Evolutionary conservation across 2,329 filamentous ascomycete species (phyloP), one percentile per base, ranked within the genome.

Genomic region (Periconia digitata): DNA sequence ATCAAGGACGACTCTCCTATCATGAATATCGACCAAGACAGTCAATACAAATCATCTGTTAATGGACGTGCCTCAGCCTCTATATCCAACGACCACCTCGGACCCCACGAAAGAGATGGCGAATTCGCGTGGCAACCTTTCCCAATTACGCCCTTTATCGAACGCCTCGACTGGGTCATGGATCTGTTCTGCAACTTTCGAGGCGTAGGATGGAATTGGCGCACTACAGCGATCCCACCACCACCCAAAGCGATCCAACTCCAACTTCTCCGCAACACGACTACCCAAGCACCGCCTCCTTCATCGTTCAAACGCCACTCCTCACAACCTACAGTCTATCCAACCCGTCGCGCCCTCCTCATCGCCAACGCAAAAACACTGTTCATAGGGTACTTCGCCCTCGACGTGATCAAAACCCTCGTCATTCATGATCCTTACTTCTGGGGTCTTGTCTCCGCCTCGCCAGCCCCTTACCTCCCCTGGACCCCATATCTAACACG

Each of bases 351-450:
- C 2, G 57, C 58, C 1, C 64, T 78, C 1, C 58, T 78, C 1
- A 54, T 54, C 29, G 49, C 61, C 27, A 69, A 70, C 36, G 13
- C 64, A 7, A 61, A 63, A 24, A 74, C 63, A 6, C 72, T 86
- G n/a, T 46, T 82, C 2, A 47, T 79, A 32, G 76, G 77, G 54
- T 94, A 89, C 64, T 54, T 94, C 12, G 51, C 81, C 7, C 74
- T 96, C 8, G 92, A 96, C 69, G 49, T 84, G 6, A 69, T 89
- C 44, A 88, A 87, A 61, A 79, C 85, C 1, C 53, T 84, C 52
- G 85, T 90, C 74, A 84, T 86, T 57, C 80, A 82, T 44, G 92
- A 97, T 60, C 85, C 87, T 0, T 95, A 92, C 73, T 95, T 92
- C 71, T 78, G 78, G 71, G 77, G 78, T 36, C 62, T 84, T 49